Evolutionary conservation across 1,284 basidiomycete species (phyloP).

Genomic region (Ceratobasidium theobromae): DNA sequence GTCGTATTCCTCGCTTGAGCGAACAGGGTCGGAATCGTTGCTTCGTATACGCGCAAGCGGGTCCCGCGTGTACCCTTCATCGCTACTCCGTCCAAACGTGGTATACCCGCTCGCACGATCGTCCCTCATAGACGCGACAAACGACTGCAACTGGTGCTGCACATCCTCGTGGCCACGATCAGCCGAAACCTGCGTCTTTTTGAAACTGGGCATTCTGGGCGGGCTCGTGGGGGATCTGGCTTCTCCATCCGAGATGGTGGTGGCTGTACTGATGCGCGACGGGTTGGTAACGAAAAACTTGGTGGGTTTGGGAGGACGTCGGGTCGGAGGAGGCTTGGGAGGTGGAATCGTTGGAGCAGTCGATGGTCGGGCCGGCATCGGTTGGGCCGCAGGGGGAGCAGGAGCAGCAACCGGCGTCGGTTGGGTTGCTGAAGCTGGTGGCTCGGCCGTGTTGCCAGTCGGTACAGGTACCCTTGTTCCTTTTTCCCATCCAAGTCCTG

Average conservation of each 20-base stretch:
- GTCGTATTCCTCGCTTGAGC: constrained; percentile 30
- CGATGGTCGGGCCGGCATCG: not conserved
- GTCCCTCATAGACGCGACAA: constrained; percentile 26
- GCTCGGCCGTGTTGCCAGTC: not conserved
- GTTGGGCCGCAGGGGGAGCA: too few species aligned
- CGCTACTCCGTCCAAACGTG: not conserved
- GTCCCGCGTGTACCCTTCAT: not conserved
- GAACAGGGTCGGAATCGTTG: constrained; percentile 19
- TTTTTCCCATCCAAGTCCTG: constrained; percentile 23
- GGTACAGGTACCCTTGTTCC: not conserved
- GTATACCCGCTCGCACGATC: not conserved
- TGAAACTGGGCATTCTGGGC: not conserved
- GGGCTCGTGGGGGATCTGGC: not conserved
- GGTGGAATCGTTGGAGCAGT: not conserved
- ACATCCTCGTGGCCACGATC: too few species aligned
- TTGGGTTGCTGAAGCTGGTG: too few species aligned
- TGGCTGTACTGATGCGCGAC: not conserved
- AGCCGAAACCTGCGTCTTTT: too few species aligned
- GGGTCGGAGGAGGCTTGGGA: not conserved
- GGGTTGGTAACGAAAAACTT: not conserved
- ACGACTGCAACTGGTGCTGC: constrained; percentile 27
- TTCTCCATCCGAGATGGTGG: not conserved
- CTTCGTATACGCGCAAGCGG: not conserved
- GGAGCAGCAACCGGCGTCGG: too few species aligned
- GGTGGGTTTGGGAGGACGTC: not conserved